These are phyloP conservation scores for Trichoderma guizhouense DNA, from an alignment of 2,329 filamentous ascomycete species.

Conservation along the genomic window DNA sequence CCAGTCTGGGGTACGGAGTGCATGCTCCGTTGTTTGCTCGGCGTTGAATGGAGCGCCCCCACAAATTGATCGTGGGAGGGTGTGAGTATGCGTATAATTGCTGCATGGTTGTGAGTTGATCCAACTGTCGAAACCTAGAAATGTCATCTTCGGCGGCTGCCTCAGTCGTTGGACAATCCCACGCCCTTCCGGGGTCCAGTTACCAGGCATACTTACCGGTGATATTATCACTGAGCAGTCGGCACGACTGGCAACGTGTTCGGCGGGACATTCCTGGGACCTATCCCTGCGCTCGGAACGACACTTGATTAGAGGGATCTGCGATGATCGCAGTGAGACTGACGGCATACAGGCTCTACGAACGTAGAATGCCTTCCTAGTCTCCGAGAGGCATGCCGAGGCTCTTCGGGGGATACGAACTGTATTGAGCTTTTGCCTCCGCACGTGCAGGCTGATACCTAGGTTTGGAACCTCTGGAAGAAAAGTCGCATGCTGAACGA, in stretches of 20 bases:
- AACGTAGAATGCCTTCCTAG: neutral
- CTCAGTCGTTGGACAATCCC: neutral
- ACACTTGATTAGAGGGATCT: neutral
- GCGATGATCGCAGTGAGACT: neutral
- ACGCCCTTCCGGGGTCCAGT: neutral
- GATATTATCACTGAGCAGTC: neutral
- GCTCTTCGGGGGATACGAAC: neutral
- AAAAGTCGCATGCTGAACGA: neutral
- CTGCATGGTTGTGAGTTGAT: neutral
- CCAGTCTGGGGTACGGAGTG: neutral
- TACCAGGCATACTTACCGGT: neutral
- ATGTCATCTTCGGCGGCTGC: slow-evolving; percentile 6
- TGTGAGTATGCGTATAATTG: slow-evolving; percentile 16
- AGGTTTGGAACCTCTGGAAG: neutral
- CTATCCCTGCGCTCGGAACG: neutral
- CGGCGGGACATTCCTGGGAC: neutral
- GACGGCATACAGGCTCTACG: neutral
- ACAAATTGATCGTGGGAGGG: slow-evolving; percentile 3
- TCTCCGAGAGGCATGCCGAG: neutral
- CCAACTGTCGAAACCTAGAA: neutral
- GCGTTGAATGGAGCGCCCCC: neutral
- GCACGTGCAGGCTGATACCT: no score
- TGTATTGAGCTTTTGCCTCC: neutral
- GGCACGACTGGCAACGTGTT: neutral
- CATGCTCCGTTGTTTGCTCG: neutral